These are phyloP conservation scores for Millerozyma acaciae DNA, from an alignment of 805 yeast species.

Conservation along the genomic window DNA sequence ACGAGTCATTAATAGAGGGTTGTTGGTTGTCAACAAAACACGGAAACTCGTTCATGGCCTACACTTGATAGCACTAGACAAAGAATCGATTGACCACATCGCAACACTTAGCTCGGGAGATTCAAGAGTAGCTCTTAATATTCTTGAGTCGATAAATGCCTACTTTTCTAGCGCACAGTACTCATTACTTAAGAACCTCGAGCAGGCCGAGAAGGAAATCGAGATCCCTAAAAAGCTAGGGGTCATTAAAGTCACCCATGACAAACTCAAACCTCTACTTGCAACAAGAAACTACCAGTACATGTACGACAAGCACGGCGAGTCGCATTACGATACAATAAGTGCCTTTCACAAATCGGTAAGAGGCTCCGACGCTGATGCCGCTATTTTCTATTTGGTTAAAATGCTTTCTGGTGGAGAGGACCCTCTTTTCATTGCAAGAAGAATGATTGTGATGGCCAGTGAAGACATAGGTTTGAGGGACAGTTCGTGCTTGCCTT, in stretches of 20 bases:
- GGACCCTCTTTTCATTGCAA: slow-evolving; percentile 81
- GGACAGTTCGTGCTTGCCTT: slow-evolving; percentile 80
- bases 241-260: slow-evolving; percentile 37
- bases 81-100: slow-evolving; percentile 61
- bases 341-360: slow-evolving; percentile 93
- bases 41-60: slow-evolving; percentile 50
- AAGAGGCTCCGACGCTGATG: slow-evolving; percentile 87
- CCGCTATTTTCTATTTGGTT: slow-evolving; percentile 80
- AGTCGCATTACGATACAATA: slow-evolving; percentile 89
- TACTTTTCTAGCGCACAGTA: slow-evolving; percentile 37
- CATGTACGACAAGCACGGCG: slow-evolving; percentile 84
- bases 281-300: slow-evolving; percentile 45
- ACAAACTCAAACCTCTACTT: slow-evolving; percentile 37
- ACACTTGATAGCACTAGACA: slow-evolving; percentile 49
- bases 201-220: slow-evolving; percentile 13
- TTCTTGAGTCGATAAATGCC: slow-evolving; percentile 70
- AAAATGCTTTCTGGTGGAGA: slow-evolving; percentile 93
- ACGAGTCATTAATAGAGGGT: slow-evolving; percentile 32
- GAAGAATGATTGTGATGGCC: slow-evolving; percentile 92
- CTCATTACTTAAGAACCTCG: slow-evolving; percentile 15
- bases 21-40: slow-evolving; percentile 50
- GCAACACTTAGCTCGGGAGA: slow-evolving; percentile 83
- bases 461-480: slow-evolving; percentile 89
- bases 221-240: slow-evolving; percentile 18
- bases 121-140: slow-evolving; percentile 76